Base-by-base conservation (phyloP, 2,329 filamentous ascomycete genomes). In the Claviceps lovelessii region DNA sequence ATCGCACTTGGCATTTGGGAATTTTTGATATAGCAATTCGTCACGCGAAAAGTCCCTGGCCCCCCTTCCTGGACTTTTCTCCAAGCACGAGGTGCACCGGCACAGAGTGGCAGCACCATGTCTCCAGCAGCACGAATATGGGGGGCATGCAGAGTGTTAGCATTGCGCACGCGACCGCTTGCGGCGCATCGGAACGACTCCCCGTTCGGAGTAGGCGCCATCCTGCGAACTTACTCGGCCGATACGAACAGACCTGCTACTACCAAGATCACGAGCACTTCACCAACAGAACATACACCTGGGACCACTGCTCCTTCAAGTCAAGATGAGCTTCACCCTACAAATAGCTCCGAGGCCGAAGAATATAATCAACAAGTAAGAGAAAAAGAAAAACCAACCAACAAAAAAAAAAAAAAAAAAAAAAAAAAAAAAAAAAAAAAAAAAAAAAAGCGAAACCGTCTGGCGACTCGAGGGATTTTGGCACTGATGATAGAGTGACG, bases 111-210 rank as follows among this genome's bases (percentile, higher is more conserved):
- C 63, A 60, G 61, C 61, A 61, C 53, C 60, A 69, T 69, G 67
- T 63, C 65, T 64, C 59, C 67, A 55, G 63, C 63, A 61, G 60
- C 64, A 56, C 63, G 63, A 56, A 57, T 69, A 55, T 68, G 64
- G 67, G 64, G 64, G 42, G 67, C 63, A 59, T 69, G 68, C 55
- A 65, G 65, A 62, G 61, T 63, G 61, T 61, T 70, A 51, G 64
- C 64, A 53, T 54, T 67, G 57, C 63, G 60, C 41, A 61, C 64
- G 60, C 61, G 62, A 54, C 61, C 63, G 11, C 41, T 49, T 61
- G 58, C 54, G 52, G 59, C 61, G 55, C 59, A 61, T 53, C 58
- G 61, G 51, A 56, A 61, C 35, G 54, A 61, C 51, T 57, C 58
- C 23, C 60, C 65, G 51, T 50, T 61, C 52, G 54, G 61, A 45